Evolutionary conservation across 495 filamentous ascomycete species (phyloP).

Genomic region (Penicillium samsonianum): DNA sequence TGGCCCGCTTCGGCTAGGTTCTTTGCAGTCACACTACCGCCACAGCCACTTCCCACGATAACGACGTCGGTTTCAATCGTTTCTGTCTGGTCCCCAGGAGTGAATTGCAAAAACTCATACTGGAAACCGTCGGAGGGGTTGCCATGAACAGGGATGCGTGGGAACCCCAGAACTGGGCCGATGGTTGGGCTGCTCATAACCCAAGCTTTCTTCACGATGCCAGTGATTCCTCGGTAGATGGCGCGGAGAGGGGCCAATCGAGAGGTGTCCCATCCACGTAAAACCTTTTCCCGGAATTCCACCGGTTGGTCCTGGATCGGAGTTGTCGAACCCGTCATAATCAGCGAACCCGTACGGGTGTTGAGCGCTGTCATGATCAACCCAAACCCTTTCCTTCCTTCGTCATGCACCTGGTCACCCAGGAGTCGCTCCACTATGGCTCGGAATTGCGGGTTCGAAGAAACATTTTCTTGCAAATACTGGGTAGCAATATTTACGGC

Average conservation of each 20-base stretch:
- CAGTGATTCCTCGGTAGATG: slow-evolving; percentile 56
- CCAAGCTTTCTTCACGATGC: slow-evolving; percentile 60
- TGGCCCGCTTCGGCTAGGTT: slow-evolving; percentile 74
- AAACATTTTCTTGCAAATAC: slow-evolving; percentile 54
- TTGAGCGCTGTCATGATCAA: slow-evolving; percentile 56
- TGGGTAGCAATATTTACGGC: slow-evolving; percentile 32
- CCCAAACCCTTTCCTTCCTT: slow-evolving; percentile 51
- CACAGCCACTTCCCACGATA: slow-evolving; percentile 84
- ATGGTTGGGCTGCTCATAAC: slow-evolving; percentile 59
- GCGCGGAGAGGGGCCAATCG: slow-evolving; percentile 58
- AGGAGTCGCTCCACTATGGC: slow-evolving; percentile 48
- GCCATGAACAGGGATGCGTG: slow-evolving; percentile 61
- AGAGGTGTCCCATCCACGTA: slow-evolving; percentile 59
- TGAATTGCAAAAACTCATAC: slow-evolving; percentile 55
- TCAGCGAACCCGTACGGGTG: slow-evolving; percentile 65
- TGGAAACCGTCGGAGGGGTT: slow-evolving; percentile 56
- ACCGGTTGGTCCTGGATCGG: slow-evolving; percentile 64
- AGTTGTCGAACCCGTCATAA: slow-evolving; percentile 64
- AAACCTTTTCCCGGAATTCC: slow-evolving; percentile 58
- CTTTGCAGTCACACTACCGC: slow-evolving; percentile 81
- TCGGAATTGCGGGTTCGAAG: slow-evolving; percentile 49
- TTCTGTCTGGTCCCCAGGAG: slow-evolving; percentile 46
- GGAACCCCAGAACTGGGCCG: slow-evolving; percentile 60
- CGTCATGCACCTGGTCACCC: slow-evolving; percentile 42
- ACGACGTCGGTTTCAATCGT: slow-evolving; percentile 78